Evolutionary conservation across 169 alveolate genomes (phyloP), one percentile per base, ranked within the genome.

Genomic region (Besnoitia besnoiti): DNA sequence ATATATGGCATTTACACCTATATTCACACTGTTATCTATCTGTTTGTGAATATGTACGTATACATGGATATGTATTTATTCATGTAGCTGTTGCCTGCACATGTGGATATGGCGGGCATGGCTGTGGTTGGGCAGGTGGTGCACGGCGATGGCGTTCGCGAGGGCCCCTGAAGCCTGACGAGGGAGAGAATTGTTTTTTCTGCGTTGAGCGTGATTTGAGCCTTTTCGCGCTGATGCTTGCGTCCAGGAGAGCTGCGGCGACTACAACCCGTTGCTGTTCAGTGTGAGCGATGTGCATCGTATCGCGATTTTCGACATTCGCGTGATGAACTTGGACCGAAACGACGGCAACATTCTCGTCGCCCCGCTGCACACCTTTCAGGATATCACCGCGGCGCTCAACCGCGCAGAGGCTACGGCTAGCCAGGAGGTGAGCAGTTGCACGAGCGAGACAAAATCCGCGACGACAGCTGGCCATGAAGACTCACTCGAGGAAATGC

Each of bases 281-380:
- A 92, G 98, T n/a, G 96, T 97, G 33, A 97, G 98, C 67, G 99
- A 99, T 95, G 99, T 98, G 37, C 99, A 98, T 90, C 98, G 98
- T 85, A 99, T 99, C 50, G 99, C 98, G 24, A 97, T 99, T 80
- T 96, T 99, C 61, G 99, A 99, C 95, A 96, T 99, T 39, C 96
- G 99, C 79, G 98, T 99, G n/a, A 95, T 98, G 92, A 99, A 99
- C 93, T 97, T 99, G 85, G 99, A 99, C 95, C 95, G 99, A 90
- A 99, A 99, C 95, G 99, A 99, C 94, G 98, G 98, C 59, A 99
- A 99, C 93, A 98, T 99, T 75, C 96, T 99, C 84, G 99, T 99
- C 67, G 95, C 97, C 35, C 96, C 96, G 50, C 82, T 95, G 0
- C 80, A 85, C 55, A 85, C 80, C 8, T 85, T 85, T 39, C 49